A percentile compares a stretch with the other conserved stretches of the same genome.
phyloP scores from a whole-genome alignment of 352 stramenopile species.

The Albugo candida region DNA sequence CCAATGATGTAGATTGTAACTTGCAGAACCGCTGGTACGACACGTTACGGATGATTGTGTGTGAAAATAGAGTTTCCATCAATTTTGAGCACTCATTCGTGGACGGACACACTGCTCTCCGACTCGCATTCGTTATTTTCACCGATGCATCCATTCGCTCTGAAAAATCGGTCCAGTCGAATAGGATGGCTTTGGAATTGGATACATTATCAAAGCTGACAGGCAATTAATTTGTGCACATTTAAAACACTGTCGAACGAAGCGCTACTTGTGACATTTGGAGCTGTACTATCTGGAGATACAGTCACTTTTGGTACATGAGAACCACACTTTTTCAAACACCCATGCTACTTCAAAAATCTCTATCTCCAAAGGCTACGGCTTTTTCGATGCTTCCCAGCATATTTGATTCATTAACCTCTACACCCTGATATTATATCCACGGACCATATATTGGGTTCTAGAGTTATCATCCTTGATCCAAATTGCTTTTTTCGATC shows the following conservation, averaged over 20 bases:
- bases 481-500: too few relatives aligned
- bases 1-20: constrained; percentile 43
- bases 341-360: too few relatives aligned
- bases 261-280: constrained; percentile 69
- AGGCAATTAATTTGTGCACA: constrained; percentile 78
- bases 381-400: too few relatives aligned
- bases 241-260: constrained; percentile 64
- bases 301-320: constrained; percentile 54
- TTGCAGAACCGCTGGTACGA: constrained; percentile 96
- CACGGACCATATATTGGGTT: too few relatives aligned
- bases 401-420: too few relatives aligned
- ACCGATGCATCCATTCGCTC: constrained; percentile 86
- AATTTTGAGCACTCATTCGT: constrained; percentile 97
- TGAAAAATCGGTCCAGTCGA: constrained; percentile 85
- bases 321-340: constrained; percentile 21
- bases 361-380: too few relatives aligned
- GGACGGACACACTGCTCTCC: constrained; percentile 91
- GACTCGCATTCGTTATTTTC: constrained; percentile 79
- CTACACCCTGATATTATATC: too few relatives aligned
- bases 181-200: constrained; percentile 88
- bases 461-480: too few relatives aligned
- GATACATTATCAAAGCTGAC: constrained; percentile 95
- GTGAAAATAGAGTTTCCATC: constrained; percentile 84
- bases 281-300: constrained; percentile 60
- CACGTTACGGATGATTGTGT: constrained; percentile 93